A percentile compares a stretch with the other conserved stretches of the same genome.
phyloP scores from a whole-genome alignment of 768 basidiomycete genomes.

The Ramaria sp. region DNA sequence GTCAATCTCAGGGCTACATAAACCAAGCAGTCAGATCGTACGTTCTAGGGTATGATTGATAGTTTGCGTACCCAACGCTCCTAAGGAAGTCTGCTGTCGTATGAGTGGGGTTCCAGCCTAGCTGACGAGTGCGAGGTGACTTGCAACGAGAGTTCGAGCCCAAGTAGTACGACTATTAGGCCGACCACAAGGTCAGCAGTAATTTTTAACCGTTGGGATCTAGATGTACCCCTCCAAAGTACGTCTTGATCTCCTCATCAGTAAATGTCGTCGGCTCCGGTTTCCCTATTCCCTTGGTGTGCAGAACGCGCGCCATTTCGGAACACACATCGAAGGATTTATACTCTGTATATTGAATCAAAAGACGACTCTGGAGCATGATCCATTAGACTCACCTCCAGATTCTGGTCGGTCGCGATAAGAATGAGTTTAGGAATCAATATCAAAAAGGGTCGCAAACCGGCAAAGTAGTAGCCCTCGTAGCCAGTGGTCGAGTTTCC shows the following conservation, averaged over 20 bases:
- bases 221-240: slow-evolving; percentile 23
- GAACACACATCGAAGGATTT: slow-evolving; percentile 32
- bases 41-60: no score
- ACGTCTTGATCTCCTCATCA: slow-evolving; percentile 33
- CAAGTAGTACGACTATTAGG: no score
- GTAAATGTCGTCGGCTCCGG: slow-evolving; percentile 36
- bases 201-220: no score
- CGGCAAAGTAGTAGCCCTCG: slow-evolving; percentile 45
- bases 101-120: slow-evolving; percentile 45
- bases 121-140: slow-evolving; percentile 23
- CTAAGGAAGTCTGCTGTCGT: slow-evolving; percentile 31
- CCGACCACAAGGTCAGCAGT: no score
- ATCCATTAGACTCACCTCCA: neutral
- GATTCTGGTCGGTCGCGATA: neutral
- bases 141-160: no score
- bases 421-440: neutral
- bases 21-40: neutral
- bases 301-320: slow-evolving; percentile 28
- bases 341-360: slow-evolving; percentile 32
- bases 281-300: slow-evolving; percentile 25
- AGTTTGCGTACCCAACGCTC: slow-evolving; percentile 20
- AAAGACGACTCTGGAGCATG: neutral
- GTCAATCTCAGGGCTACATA: neutral
- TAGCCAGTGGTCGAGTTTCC: slow-evolving; percentile 24
- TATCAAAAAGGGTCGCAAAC: no score